Conservation (phyloP, 2,329 filamentous ascomycete species). For the Thielaviopsis euricoi region DNA sequence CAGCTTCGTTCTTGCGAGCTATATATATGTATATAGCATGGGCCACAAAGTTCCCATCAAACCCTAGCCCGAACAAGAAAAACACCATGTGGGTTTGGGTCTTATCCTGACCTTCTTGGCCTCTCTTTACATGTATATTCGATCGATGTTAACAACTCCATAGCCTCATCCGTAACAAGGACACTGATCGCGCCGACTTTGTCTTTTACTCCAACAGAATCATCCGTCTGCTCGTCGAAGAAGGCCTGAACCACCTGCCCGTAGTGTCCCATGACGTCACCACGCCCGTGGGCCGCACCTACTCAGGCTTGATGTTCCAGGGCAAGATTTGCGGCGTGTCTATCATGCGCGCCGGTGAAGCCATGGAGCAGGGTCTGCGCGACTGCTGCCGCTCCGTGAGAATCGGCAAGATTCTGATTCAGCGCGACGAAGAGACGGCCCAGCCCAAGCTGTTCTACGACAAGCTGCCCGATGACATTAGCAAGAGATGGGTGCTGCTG, state of each 20-base stretch:
- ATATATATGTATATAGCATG: background rate
- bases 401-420: slow-evolving; percentile 96
- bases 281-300: slow-evolving; percentile 76
- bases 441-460: slow-evolving; percentile 93
- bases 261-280: slow-evolving; percentile 78
- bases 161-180: slow-evolving; percentile 89
- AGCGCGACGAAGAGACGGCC: slow-evolving; percentile 87
- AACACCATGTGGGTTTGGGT: background rate
- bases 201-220: slow-evolving; percentile 99
- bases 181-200: slow-evolving; percentile 84
- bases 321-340: slow-evolving; percentile 97
- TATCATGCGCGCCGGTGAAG: slow-evolving; percentile 95
- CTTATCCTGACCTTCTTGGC: background rate
- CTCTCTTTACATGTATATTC: too few relatives aligned
- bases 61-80: too few relatives aligned
- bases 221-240: slow-evolving; percentile 88
- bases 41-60: background rate
- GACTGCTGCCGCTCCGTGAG: slow-evolving; percentile 96
- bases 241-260: slow-evolving; percentile 90
- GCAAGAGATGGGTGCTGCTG: slow-evolving; percentile 79
- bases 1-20: background rate
- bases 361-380: slow-evolving; percentile 92
- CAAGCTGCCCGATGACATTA: slow-evolving; percentile 88
- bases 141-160: slow-evolving; percentile 13
- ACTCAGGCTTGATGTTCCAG: slow-evolving; percentile 85